Evolutionary conservation across 2,329 filamentous ascomycete species (phyloP), one percentile per base, ranked within the genome.

Genomic region (Penicillium sp.): DNA sequence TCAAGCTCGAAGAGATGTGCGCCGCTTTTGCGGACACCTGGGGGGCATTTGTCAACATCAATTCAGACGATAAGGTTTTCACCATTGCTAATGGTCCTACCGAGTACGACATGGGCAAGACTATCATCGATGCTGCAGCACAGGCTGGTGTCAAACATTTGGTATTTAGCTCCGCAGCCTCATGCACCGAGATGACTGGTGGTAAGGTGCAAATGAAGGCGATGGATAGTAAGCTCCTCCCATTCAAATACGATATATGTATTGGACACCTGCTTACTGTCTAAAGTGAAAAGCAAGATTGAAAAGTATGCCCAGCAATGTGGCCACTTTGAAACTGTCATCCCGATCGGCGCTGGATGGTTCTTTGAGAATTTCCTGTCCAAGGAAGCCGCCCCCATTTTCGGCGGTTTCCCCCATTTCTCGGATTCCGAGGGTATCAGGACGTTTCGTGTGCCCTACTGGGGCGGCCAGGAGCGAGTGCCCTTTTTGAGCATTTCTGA

Each of bases 301-400:
- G 74, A 73, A 8, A 61, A 74, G 38, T 75, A 77, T 45, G 75
- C 74, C 14, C 43, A 50, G 14, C 66, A 68, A 25, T 56, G 55
- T 2, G 69, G 62, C 22, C 53, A 58, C 0, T 79, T 79, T 57
- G 62, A 73, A 36, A 69, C 68, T 22, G 67, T 74, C 41, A 68
- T 66, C 42, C 65, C 72, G 40, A 70, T 76, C 42, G 69, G 68
- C 33, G 64, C 75, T 1, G 75, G 72, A 2, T 79, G 74, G 75
- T 80, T 75, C 57, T 63, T 77, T 44, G 77, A 79, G 51, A 76
- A 77, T 52, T 75, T 77, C 57, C 64, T 76, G 1, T 43, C 60
- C 8, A 60, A 67, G 14, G 70, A 77, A 16, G 22, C 73, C 1
- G 71, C 72, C 0, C 65, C 68, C 1, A 19, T 73, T 0, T 65